A percentile compares a stretch with the other conserved stretches of the same genome.
These are phyloP conservation scores for Candida ascalaphidarum DNA, from an alignment of 805 yeast genomes.

Conservation along the genomic window DNA sequence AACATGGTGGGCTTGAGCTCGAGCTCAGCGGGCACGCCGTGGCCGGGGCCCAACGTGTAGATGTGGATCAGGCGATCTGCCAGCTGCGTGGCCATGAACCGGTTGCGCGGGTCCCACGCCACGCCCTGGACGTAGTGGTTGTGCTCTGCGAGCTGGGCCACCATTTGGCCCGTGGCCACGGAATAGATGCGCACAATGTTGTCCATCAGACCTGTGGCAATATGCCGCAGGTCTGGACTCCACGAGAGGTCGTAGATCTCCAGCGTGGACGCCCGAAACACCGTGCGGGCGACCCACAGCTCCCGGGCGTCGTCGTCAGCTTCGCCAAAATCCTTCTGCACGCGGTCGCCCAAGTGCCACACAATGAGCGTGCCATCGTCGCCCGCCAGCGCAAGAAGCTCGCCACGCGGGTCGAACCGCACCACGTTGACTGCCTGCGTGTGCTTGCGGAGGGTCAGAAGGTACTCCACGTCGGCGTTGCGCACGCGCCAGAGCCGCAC, in stretches of 20 bases:
- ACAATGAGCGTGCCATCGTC: conserved; percentile 87
- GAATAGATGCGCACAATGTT: conserved; percentile 66
- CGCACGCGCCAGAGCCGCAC: conserved; percentile 50
- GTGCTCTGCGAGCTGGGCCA: conserved; percentile 62
- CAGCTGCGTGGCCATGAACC: conserved; percentile 76
- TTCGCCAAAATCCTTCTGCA: conserved; percentile 54
- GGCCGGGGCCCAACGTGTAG: conserved; percentile 36
- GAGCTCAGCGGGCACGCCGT: conserved; percentile 10
- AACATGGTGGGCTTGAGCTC: conserved; percentile 27
- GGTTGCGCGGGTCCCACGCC: conserved; percentile 84
- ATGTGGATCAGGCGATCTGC: conserved; percentile 80
- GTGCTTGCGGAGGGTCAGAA: conserved; percentile 78
- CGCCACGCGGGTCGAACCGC: conserved; percentile 67
- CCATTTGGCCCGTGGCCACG: conserved; percentile 46
- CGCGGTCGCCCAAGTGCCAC: conserved; percentile 57
- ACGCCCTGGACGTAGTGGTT: conserved; percentile 93
- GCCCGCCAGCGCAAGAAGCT: conserved; percentile 77
- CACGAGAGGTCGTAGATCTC: conserved; percentile 90
- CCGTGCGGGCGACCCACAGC: conserved; percentile 60
- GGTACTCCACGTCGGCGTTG: conserved; percentile 48
- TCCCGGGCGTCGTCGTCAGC: conserved; percentile 52
- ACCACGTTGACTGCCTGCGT: conserved; percentile 93
- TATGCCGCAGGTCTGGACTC: conserved; percentile 75
- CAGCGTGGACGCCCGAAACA: conserved; percentile 51
- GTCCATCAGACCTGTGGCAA: conserved; percentile 91